Evolutionary conservation across 805 yeast genomes (phyloP), one percentile per base, ranked within the genome.

Genomic region (Pichia thaimueangensis): DNA sequence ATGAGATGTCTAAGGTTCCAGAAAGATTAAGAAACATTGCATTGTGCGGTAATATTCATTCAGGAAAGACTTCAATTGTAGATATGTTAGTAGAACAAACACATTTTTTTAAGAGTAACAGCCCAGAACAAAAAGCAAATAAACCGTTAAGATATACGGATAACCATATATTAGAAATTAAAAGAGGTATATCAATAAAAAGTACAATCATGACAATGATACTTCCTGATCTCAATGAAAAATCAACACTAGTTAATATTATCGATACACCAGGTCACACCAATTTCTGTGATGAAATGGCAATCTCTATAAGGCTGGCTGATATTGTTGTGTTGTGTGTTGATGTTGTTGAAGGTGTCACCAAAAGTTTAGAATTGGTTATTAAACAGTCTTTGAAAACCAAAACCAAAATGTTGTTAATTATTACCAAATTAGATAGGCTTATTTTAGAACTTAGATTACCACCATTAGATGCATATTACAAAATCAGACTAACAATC

Each of bases 241-340:
- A 73, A 47, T 80, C 95, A 0, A 61, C 65, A 15, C 74, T 76
- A 0, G 53, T 80, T 17, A 86, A 83, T 54, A 47, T 89, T 1
- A 50, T 87, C 1, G 99, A 94, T 54, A 69, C 95, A 0, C 99
- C 99, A 0, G 99, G 99, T 0, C 97, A 93, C 60, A 73, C 76
- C 0, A 81, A 87, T 55, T 93, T 93, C 55, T 63, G 69, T 23
- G 96, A 87, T 56, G 97, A 93, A 51, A 63, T 77, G 4, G 70
- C 76, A 0, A 70, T 75, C 0, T 73, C 84, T 0, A 59, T 80
- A 9, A 59, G 75, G 19, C 66, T 80, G 0, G 72, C 74, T 0
- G 97, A 93, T 49, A 76, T 82, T 2, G 76, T 76, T 0, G 63
- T 82, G 0, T 59, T 88, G 2, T 84, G 86, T 1, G 68, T 91